Conservation (phyloP, 164 flowering plant genomes). For the Annona squamosa region DNA sequence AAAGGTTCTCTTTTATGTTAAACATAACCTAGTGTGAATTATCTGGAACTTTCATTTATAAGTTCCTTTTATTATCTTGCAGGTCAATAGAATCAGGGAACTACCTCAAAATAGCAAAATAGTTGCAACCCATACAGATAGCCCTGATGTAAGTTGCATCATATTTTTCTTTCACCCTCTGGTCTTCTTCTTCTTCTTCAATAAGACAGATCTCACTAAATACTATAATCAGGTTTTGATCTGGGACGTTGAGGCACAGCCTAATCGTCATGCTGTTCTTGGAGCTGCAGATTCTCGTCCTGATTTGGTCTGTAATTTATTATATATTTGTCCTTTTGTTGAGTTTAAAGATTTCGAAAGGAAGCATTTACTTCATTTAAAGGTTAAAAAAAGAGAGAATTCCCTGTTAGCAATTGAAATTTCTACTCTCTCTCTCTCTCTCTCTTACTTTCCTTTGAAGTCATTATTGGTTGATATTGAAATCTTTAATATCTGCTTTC, state of each 20-base stretch:
- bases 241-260: constrained; percentile 93
- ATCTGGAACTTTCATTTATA: no score
- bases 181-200: not conserved
- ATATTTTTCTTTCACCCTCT: not conserved
- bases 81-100: constrained; percentile 98
- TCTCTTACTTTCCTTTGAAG: not conserved
- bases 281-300: constrained; percentile 87
- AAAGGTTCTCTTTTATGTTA: not conserved
- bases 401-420: not conserved
- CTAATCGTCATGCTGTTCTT: constrained; percentile 86
- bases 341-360: not conserved
- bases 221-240: constrained; percentile 62
- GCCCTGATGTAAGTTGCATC: constrained; percentile 64
- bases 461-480: not conserved
- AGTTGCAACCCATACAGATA: constrained; percentile 95
- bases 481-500: not conserved
- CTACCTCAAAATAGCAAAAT: constrained; percentile 81
- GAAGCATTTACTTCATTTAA: not conserved
- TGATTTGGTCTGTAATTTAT: constrained; percentile 41
- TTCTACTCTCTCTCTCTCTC: not conserved
- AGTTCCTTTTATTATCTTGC: constrained; percentile 14
- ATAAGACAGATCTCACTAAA: not conserved
- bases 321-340: not conserved
- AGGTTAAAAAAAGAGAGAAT: not conserved
- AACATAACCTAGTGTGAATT: no score